Evolutionary conservation across 2,329 filamentous ascomycete genomes (phyloP).

Genomic region (Zymoseptoria crescenta): DNA sequence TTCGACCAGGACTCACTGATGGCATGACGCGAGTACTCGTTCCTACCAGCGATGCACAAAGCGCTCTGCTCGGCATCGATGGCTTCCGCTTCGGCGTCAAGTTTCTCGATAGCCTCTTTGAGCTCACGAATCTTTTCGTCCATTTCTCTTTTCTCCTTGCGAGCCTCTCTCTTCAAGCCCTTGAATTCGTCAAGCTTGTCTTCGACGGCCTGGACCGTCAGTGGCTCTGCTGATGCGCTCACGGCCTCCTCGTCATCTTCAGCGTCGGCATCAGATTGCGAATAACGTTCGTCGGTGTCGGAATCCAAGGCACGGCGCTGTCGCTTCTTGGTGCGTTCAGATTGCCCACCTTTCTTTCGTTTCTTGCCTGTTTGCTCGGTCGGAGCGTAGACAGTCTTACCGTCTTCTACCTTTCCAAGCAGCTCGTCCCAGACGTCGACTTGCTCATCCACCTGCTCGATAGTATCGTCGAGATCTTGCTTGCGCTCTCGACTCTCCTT

Average conservation of each 20-base stretch:
- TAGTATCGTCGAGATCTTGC: conserved; percentile 26
- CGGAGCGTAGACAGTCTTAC: conserved; percentile 37
- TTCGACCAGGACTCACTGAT: conserved; percentile 36
- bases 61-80: conserved; percentile 31
- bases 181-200: conserved; percentile 39
- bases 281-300: conserved; percentile 20
- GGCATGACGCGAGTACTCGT: conserved; percentile 46
- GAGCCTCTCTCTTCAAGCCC: conserved; percentile 33
- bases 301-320: conserved; percentile 15
- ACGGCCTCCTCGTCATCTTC: conserved; percentile 1
- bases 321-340: conserved; percentile 9
- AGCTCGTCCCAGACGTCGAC: conserved; percentile 41
- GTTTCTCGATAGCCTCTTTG: conserved; percentile 21
- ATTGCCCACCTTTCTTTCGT: conserved; percentile 21
- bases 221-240: conserved; percentile 25
- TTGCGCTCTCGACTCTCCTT: conserved; percentile 29
- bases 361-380: conserved; percentile 10
- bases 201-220: conserved; percentile 36
- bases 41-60: conserved; percentile 48
- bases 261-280: conserved; percentile 14
- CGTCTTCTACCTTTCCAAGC: conserved; percentile 32
- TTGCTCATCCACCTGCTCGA: conserved; percentile 35
- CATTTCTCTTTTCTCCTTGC: conserved; percentile 19
- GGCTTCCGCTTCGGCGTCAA: conserved; percentile 25
- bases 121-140: conserved; percentile 28